Conservation (phyloP, 805 yeast species). For the Peterozyma toletana region DNA sequence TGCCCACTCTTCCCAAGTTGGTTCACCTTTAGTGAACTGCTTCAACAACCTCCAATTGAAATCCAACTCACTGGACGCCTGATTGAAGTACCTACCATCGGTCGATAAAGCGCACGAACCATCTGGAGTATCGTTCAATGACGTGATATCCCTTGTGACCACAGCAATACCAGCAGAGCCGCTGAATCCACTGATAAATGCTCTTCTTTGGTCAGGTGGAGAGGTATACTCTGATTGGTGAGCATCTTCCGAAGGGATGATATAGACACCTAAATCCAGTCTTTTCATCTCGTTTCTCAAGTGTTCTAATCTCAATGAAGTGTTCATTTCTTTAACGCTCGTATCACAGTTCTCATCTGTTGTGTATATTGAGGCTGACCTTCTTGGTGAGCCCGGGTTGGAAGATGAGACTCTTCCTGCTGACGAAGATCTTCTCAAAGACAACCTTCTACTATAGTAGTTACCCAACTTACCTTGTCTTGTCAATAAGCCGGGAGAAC, state of each 20-base stretch:
- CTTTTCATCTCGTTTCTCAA: constrained; percentile 61
- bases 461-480: constrained; percentile 59
- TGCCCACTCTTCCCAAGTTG: constrained; percentile 55
- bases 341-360: constrained; percentile 9
- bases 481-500: constrained; percentile 76
- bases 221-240: constrained; percentile 61
- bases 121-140: constrained; percentile 45
- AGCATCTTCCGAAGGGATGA: constrained; percentile 52
- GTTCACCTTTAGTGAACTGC: constrained; percentile 42
- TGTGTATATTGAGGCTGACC: constrained; percentile 9
- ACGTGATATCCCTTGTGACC: constrained; percentile 44
- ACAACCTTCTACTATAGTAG: constrained; percentile 24
- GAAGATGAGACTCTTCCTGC: constrained; percentile 26
- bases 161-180: constrained; percentile 60
- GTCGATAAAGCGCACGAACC: constrained; percentile 51
- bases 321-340: constrained; percentile 38
- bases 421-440: constrained; percentile 17
- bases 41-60: constrained; percentile 51
- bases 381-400: constrained; percentile 3
- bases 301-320: constrained; percentile 49
- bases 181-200: constrained; percentile 50
- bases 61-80: constrained; percentile 51
- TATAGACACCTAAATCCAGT: constrained; percentile 62
- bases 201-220: constrained; percentile 44
- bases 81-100: constrained; percentile 55